Conservation (phyloP, 345 rosid species). For the Salix exigua region DNA sequence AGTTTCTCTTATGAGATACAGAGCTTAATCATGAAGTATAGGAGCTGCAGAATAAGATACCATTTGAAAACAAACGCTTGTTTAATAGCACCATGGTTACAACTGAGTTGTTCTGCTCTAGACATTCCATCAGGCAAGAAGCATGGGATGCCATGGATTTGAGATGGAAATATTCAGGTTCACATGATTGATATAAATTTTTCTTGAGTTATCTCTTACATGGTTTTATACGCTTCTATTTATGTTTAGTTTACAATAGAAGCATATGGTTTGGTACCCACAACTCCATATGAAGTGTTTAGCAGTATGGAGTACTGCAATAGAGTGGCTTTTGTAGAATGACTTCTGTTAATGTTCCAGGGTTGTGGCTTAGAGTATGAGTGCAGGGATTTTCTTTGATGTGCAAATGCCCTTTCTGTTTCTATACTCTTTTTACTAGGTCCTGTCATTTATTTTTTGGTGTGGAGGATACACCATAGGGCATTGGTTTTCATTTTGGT, state of each 20-base stretch:
- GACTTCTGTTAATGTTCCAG: background rate
- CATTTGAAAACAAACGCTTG: too few relatives aligned
- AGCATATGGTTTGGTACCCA: background rate
- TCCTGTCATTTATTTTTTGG: background rate
- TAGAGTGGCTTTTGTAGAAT: background rate
- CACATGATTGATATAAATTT: background rate
- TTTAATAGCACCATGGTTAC: background rate
- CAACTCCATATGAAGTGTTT: constrained; percentile 4
- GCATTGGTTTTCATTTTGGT: background rate
- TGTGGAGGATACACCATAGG: background rate
- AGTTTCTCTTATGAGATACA: background rate
- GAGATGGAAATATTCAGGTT: background rate
- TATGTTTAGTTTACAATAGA: background rate
- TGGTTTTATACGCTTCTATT: background rate
- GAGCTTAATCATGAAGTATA: background rate
- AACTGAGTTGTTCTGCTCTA: background rate
- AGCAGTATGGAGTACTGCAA: background rate
- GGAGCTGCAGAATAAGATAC: background rate
- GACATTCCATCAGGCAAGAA: background rate
- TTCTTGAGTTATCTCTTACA: background rate
- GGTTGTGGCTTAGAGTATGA: background rate
- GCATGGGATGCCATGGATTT: background rate
- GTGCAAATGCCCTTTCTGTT: background rate
- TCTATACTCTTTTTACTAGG: background rate
- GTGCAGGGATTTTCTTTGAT: background rate